phyloP scores from a whole-genome alignment of 148 eudicot species.

The Heliosperma pusillum region DNA sequence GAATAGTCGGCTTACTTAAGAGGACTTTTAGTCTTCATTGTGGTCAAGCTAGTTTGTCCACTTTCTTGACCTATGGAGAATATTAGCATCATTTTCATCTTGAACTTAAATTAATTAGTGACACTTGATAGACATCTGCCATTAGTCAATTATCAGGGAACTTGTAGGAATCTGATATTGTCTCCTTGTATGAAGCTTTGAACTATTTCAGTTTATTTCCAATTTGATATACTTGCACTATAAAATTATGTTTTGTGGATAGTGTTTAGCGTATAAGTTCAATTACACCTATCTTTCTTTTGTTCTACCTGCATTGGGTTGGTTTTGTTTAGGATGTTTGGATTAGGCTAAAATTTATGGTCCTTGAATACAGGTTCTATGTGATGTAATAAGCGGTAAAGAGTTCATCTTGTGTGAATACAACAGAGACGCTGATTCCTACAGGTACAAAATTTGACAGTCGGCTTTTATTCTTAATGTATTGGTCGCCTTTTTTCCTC shows the following conservation, averaged over 20 bases:
- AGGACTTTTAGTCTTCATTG: too few relatives aligned
- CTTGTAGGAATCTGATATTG: neutral
- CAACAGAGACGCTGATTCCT: conserved; percentile 96
- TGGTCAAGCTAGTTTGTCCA: too few relatives aligned
- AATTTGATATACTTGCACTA: neutral
- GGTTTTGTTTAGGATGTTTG: neutral
- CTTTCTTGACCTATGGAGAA: neutral
- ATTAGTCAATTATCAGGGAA: too few relatives aligned
- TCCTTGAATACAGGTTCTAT: conserved; percentile 52
- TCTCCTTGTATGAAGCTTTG: neutral
- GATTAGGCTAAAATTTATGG: conserved; percentile 2
- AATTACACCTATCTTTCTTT: neutral
- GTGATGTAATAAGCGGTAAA: conserved; percentile 68
- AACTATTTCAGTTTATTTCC: too few relatives aligned
- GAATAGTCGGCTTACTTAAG: too few relatives aligned
- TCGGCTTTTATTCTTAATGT: neutral
- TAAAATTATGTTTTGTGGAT: neutral
- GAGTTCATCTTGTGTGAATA: conserved; percentile 92
- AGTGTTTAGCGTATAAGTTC: neutral
- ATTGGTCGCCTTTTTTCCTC: neutral
- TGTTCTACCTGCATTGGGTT: neutral
- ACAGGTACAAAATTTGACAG: conserved; percentile 44
- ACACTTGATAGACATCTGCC: neutral
- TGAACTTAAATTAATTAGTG: neutral
- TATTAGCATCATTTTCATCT: neutral